Conservation (phyloP, 352 stramenopile species). For the Phytophthora syringae region DNA sequence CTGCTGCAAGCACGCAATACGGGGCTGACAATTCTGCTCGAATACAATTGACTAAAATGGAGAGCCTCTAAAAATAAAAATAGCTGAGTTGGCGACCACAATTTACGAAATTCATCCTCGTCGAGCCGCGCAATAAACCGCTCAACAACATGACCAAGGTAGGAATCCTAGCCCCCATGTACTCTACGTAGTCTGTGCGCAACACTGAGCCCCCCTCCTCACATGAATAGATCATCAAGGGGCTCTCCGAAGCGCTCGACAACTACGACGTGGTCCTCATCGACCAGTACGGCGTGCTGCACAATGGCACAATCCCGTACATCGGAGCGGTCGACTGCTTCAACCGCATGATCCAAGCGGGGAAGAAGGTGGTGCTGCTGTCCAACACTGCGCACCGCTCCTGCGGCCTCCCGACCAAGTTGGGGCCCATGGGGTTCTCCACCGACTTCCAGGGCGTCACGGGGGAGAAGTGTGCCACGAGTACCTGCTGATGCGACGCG, state of each 20-base stretch:
- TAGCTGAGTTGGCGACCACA: neutral
- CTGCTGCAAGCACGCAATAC: no score
- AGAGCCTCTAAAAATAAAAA: no score
- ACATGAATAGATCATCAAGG: constrained; percentile 42
- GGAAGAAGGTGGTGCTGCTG: constrained; percentile 87
- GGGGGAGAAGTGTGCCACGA: constrained; percentile 57
- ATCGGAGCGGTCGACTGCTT: constrained; percentile 72
- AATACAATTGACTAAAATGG: no score
- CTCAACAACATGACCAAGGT: constrained; percentile 25
- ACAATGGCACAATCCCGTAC: constrained; percentile 85
- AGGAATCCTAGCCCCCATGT: neutral
- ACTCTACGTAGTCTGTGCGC: no score
- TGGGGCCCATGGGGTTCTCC: constrained; percentile 78
- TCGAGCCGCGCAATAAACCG: constrained; percentile 14
- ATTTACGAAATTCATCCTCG: no score
- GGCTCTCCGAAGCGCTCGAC: constrained; percentile 48
- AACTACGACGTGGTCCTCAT: constrained; percentile 91
- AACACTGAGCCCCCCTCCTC: neutral
- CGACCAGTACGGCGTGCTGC: constrained; percentile 93
- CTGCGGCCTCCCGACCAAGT: constrained; percentile 45
- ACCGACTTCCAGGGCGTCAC: constrained; percentile 62
- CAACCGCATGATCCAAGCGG: constrained; percentile 46
- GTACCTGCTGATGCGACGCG: constrained; percentile 38
- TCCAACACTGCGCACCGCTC: constrained; percentile 90
- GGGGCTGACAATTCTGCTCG: no score